Evolutionary conservation across 805 yeast genomes (phyloP).

Genomic region (Zygosaccharomyces rouxii): DNA sequence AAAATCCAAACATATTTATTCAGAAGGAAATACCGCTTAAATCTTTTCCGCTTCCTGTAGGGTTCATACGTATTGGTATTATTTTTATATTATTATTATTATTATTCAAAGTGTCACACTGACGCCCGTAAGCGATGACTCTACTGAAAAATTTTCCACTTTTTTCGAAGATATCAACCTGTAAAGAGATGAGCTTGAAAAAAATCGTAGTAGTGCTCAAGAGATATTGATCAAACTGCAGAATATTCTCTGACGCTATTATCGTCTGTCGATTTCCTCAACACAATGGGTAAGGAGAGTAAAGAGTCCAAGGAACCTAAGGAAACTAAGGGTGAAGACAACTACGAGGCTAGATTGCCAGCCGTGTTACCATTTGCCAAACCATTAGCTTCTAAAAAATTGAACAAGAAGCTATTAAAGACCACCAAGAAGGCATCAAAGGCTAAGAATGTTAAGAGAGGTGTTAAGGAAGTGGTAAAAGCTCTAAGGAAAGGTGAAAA

Average conservation of each 20-base stretch:
- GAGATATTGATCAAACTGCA: neutral
- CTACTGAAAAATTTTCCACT: conserved; percentile 10
- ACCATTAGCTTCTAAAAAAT: conserved; percentile 93
- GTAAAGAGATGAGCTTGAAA: conserved; percentile 8
- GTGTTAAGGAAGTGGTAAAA: conserved; percentile 98
- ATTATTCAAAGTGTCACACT: neutral
- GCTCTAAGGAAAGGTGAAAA: conserved; percentile 97
- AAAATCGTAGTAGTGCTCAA: neutral
- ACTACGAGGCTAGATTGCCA: conserved; percentile 87
- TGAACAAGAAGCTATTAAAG: conserved; percentile 91
- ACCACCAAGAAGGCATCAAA: conserved; percentile 97
- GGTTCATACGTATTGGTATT: no score
- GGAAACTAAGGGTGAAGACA: conserved; percentile 48
- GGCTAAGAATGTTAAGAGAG: conserved; percentile 97
- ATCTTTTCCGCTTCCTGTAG: no score
- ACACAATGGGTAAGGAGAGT: conserved; percentile 17
- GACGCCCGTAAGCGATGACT: conserved; percentile 5
- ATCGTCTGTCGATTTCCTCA: neutral
- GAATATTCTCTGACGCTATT: neutral
- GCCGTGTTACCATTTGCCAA: conserved; percentile 89
- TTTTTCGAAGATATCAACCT: neutral
- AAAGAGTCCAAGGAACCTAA: conserved; percentile 21
- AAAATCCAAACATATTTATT: no score
- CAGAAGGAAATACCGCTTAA: no score
- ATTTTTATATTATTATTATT: no score